These are phyloP conservation scores for Ganoderma multipileum DNA, from an alignment of 1,284 basidiomycete species.

Conservation along the genomic window DNA sequence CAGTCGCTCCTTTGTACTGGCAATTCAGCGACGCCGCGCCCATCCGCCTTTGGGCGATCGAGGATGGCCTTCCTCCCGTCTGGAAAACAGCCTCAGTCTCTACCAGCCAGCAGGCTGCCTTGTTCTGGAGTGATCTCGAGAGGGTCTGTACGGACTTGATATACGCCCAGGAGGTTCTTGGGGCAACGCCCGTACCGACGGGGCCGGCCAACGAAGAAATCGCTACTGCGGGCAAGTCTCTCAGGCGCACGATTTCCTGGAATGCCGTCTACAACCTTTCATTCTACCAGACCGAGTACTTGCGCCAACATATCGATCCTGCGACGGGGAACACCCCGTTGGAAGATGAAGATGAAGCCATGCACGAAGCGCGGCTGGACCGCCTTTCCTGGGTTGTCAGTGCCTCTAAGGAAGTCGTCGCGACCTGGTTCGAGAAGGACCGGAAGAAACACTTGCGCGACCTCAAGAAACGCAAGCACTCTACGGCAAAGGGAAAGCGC, in stretches of 20 bases:
- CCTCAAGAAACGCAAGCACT: slow-evolving; percentile 47
- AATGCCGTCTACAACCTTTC: slow-evolving; percentile 63
- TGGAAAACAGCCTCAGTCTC: slow-evolving; percentile 54
- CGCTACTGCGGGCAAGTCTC: slow-evolving; percentile 45
- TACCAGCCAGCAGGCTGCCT: slow-evolving; percentile 46
- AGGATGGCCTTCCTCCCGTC: slow-evolving; percentile 58
- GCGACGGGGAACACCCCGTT: slow-evolving; percentile 55
- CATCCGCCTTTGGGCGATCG: slow-evolving; percentile 62
- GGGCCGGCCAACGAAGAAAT: slow-evolving; percentile 19
- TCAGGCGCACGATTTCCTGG: slow-evolving; percentile 68
- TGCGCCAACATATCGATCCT: slow-evolving; percentile 57
- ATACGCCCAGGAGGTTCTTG: slow-evolving; percentile 34
- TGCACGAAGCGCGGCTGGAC: slow-evolving; percentile 44
- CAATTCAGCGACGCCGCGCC: slow-evolving; percentile 59
- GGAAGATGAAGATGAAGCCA: slow-evolving; percentile 49
- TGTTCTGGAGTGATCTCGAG: slow-evolving; percentile 66
- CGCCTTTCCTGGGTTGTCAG: slow-evolving; percentile 60
- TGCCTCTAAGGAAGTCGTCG: slow-evolving; percentile 60
- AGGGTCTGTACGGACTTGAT: slow-evolving; percentile 48
- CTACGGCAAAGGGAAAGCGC: slow-evolving; percentile 36
- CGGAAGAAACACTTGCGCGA: slow-evolving; percentile 50
- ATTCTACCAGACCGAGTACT: slow-evolving; percentile 70
- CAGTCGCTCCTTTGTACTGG: slow-evolving; percentile 66
- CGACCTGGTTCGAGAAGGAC: slow-evolving; percentile 50
- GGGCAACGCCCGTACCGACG: slow-evolving; percentile 21